These are phyloP conservation scores for Neonectria coccinea DNA, from an alignment of 2,329 filamentous ascomycete species.

Conservation along the genomic window DNA sequence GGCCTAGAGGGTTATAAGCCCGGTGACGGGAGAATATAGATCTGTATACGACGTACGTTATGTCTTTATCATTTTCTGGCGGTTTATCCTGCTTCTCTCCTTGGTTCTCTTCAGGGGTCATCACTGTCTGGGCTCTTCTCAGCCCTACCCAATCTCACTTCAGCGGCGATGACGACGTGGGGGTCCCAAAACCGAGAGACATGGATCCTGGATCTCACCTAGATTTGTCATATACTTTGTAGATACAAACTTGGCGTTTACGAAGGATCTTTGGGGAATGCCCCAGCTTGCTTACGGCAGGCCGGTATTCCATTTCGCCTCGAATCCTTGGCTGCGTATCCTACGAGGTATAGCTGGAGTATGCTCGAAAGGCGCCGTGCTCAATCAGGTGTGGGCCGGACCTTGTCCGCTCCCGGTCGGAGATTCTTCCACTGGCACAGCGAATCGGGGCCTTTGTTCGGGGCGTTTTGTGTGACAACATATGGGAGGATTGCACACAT, in stretches of 20 bases:
- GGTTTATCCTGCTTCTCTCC: conserved; percentile 5
- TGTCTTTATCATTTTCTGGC: not conserved
- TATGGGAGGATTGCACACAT: not conserved
- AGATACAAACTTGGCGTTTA: not conserved
- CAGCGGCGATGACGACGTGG: conserved; percentile 13
- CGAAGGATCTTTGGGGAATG: not conserved
- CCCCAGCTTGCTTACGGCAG: not conserved
- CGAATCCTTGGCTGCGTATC: not conserved
- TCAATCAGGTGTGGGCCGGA: not conserved
- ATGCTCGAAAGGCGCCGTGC: not conserved
- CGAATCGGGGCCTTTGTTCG: not conserved
- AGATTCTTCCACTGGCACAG: conserved; percentile 1
- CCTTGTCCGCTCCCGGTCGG: conserved; percentile 12
- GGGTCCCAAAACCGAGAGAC: not conserved
- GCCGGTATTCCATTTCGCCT: not conserved
- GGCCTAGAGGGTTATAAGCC: conserved; percentile 35
- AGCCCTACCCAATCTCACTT: not conserved
- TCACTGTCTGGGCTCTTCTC: not conserved
- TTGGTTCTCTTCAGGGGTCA: not conserved
- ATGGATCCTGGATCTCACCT: not conserved
- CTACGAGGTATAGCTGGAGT: not conserved
- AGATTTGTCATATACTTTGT: not conserved
- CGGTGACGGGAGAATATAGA: conserved; percentile 37
- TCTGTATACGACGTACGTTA: conserved; percentile 6
- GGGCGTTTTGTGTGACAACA: conserved; percentile 4